Percentiles rank a stretch among this genome's conserved stretches.
Conservation (phyloP, 208 protist species). For the Trypanosoma avium region DNA sequence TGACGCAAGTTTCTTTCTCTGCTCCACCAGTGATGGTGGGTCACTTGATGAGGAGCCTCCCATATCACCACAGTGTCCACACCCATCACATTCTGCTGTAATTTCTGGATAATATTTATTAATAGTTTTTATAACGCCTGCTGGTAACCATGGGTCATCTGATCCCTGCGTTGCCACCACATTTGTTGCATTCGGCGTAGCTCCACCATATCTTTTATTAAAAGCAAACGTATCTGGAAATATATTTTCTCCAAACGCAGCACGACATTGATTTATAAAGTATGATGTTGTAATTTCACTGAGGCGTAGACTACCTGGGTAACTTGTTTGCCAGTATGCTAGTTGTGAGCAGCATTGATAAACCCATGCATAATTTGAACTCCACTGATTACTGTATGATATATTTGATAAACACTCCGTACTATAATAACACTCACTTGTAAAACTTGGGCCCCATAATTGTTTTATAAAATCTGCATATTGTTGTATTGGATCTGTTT, state of each 20-base stretch:
- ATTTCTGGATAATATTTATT: conserved; percentile 26
- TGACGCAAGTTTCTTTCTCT: conserved; percentile 16
- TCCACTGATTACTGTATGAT: conserved; percentile 30
- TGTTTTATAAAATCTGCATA: conserved; percentile 22
- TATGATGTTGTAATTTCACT: conserved; percentile 32
- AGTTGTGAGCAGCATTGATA: conserved; percentile 50
- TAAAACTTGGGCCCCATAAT: conserved; percentile 33
- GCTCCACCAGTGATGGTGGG: conserved; percentile 16
- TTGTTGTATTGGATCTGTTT: conserved; percentile 11
- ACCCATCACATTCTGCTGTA: conserved; percentile 42
- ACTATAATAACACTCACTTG: conserved; percentile 41
- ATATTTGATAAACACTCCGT: conserved; percentile 38
- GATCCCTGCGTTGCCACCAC: conserved; percentile 43
- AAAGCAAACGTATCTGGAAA: conserved; percentile 44
- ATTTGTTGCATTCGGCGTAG: conserved; percentile 22
- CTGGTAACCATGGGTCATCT: conserved; percentile 43
- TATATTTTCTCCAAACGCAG: conserved; percentile 30
- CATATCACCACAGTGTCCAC: conserved; percentile 47
- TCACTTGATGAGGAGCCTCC: conserved; percentile 1
- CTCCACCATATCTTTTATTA: conserved; percentile 36
- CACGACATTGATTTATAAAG: conserved; percentile 44
- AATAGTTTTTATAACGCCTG: conserved; percentile 27
- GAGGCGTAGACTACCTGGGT: conserved; percentile 34
- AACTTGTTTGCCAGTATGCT: conserved; percentile 47
- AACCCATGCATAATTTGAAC: conserved; percentile 36